phyloP scores from a whole-genome alignment of 139 green algal species.

The Tetratostichococcus sp. region DNA sequence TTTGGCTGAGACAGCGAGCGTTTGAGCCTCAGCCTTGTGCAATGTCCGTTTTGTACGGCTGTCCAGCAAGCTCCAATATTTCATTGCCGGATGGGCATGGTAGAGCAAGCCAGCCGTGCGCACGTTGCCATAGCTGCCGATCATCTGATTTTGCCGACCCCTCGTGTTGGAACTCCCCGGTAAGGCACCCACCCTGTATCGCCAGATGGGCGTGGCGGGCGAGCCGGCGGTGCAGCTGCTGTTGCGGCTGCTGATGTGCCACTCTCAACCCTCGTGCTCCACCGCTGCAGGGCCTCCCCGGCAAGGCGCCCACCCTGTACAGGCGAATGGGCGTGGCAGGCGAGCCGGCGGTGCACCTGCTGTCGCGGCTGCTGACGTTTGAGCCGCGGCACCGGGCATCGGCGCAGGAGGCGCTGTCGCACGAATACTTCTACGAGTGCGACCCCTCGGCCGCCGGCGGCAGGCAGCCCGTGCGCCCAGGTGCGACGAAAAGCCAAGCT shows the following conservation, averaged over 20 bases:
- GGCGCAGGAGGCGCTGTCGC: slow-evolving; percentile 68
- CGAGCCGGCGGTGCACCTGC: slow-evolving; percentile 76
- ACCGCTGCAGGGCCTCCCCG: slow-evolving; percentile 27
- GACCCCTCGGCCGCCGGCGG: neutral
- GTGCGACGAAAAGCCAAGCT: too few relatives aligned
- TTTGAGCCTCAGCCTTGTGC: too few relatives aligned
- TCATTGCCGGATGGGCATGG: too few relatives aligned
- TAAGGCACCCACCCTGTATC: slow-evolving; percentile 51
- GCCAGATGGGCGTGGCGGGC: slow-evolving; percentile 40
- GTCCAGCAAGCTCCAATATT: too few relatives aligned
- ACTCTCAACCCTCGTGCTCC: too few relatives aligned
- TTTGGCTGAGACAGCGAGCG: too few relatives aligned
- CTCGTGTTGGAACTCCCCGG: slow-evolving; percentile 30
- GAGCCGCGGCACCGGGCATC: slow-evolving; percentile 61
- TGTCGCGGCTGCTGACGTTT: slow-evolving; percentile 80
- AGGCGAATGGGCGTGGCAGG: slow-evolving; percentile 41
- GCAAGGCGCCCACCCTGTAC: slow-evolving; percentile 54
- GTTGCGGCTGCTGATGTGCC: slow-evolving; percentile 70
- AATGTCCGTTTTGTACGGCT: too few relatives aligned
- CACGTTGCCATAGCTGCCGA: too few relatives aligned
- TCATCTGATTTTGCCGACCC: too few relatives aligned
- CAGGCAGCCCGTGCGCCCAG: neutral
- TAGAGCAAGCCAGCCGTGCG: too few relatives aligned
- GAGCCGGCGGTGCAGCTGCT: slow-evolving; percentile 82
- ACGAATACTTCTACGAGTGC: slow-evolving; percentile 75